These are phyloP conservation scores for Cicer chorassanicum DNA, from an alignment of 306 rosid species.

Conservation along the genomic window DNA sequence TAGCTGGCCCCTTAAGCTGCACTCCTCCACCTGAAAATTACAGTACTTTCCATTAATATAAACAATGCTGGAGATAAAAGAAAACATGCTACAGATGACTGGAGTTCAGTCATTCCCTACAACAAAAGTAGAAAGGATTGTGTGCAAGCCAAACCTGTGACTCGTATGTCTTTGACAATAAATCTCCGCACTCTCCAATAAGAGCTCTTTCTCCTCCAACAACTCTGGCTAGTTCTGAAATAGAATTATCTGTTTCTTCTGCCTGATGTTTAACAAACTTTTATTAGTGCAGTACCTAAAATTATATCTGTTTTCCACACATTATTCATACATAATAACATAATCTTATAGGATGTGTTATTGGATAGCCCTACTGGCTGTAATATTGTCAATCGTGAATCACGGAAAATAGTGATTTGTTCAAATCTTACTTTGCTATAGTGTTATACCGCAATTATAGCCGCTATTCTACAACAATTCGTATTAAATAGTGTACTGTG, in stretches of 20 bases:
- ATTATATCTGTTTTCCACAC: slow-evolving; percentile 13
- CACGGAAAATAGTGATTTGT: no score
- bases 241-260: slow-evolving; percentile 63
- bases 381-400: no score
- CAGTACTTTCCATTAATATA: slow-evolving; percentile 32
- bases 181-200: slow-evolving; percentile 68
- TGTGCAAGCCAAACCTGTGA: slow-evolving; percentile 62
- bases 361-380: background rate
- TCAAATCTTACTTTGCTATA: no score
- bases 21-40: slow-evolving; percentile 76
- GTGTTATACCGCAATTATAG: no score
- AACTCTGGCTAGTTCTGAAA: slow-evolving; percentile 78
- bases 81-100: background rate
- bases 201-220: slow-evolving; percentile 73
- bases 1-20: slow-evolving; percentile 74
- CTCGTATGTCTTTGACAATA: slow-evolving; percentile 61
- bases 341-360: background rate
- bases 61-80: slow-evolving; percentile 13
- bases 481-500: no score
- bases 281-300: slow-evolving; percentile 39
- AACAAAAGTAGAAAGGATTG: background rate
- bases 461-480: no score
- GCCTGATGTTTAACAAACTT: slow-evolving; percentile 56
- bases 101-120: background rate
- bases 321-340: slow-evolving; percentile 14